Base-by-base conservation (phyloP, 1,139 yeast genomes). In the Candida sanyaensis region DNA sequence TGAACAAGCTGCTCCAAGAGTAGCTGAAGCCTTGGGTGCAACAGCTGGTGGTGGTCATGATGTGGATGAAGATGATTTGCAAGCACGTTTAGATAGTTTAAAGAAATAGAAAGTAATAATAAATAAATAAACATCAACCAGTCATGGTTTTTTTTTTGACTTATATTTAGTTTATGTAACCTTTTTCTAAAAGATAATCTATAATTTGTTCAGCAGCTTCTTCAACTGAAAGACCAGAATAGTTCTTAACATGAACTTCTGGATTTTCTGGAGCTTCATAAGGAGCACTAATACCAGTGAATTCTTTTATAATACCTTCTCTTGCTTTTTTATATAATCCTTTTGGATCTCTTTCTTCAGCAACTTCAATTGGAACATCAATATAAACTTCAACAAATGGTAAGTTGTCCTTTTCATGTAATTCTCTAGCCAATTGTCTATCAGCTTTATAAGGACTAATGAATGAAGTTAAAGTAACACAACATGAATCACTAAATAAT, bases 261-360 rank as follows among this genome's bases (percentile, higher is more conserved):
- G 98, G 88, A 32, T 71, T 63, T 55, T 80, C 86, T 43, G 98
- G 98, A 2, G 88, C 95, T 74, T 92, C 98, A 66, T 92, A 92
- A 36, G 98, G 98, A 12, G 97, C 97, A 57, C 92, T 85, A 52
- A 92, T 86, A 48, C 98, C 98, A 23, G 98, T 92, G 72, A 92
- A 92, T 64, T 92, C 96, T 70, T 89, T 89, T 66, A 92, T 92
- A 54, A 87, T 75, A 30, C 98, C 98, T 61, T 91, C 96, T 65
- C 97, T 84, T 23, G 98, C 98, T 78, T 92, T 92, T 71, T 91
- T 90, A 75, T 92, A 92, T 57, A 92, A 77, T 8, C 98, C 98
- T 76, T 92, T 92, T 54, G 98, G 98, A 68, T 92, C 98, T 71
- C 98, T 88, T 69, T 88, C 80, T 74, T 92, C 98, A 46, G 97